phyloP scores from a whole-genome alignment of 2,329 filamentous ascomycete species.

The Sarocladiaceae sp. region DNA sequence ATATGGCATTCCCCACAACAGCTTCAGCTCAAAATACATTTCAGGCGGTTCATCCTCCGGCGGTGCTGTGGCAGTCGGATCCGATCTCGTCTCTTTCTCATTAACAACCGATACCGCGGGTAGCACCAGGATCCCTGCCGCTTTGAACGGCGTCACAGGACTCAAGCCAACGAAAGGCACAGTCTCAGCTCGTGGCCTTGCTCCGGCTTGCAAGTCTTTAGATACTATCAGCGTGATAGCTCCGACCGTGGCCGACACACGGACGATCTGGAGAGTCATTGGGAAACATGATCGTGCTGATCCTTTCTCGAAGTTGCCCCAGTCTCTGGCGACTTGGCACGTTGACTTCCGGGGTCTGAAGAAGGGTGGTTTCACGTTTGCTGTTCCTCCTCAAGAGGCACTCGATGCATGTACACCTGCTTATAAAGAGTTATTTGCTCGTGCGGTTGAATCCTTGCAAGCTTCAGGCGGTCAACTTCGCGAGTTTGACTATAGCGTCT shows the following conservation, averaged over 20 bases:
- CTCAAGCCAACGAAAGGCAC: constrained; percentile 45
- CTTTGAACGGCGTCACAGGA: constrained; percentile 50
- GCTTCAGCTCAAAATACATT: constrained; percentile 21
- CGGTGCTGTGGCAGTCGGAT: constrained; percentile 48
- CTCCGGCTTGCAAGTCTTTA: constrained; percentile 47
- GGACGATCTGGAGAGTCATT: constrained; percentile 40
- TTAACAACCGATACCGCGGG: constrained; percentile 55
- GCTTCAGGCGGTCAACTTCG: constrained; percentile 26
- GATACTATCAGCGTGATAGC: constrained; percentile 50
- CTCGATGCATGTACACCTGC: constrained; percentile 32
- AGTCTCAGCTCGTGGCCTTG: constrained; percentile 39
- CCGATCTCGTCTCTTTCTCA: constrained; percentile 49
- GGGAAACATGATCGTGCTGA: constrained; percentile 42
- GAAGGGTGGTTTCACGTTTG: constrained; percentile 37
- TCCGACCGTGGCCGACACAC: constrained; percentile 39
- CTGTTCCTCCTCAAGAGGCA: constrained; percentile 38
- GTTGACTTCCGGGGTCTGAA: constrained; percentile 9
- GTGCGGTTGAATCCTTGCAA: constrained; percentile 31
- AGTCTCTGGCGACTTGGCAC: constrained; percentile 41
- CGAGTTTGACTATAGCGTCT: constrained; percentile 39
- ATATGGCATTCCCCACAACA: constrained; percentile 43
- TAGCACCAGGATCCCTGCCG: constrained; percentile 41
- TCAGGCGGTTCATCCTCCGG: constrained; percentile 53
- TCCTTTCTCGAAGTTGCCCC: constrained; percentile 46
- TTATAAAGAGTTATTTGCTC: constrained; percentile 27